Evolutionary conservation across 345 rosid species (phyloP), one percentile per base, ranked within the genome.

Genomic region (Crucihimalaya himalaica): DNA sequence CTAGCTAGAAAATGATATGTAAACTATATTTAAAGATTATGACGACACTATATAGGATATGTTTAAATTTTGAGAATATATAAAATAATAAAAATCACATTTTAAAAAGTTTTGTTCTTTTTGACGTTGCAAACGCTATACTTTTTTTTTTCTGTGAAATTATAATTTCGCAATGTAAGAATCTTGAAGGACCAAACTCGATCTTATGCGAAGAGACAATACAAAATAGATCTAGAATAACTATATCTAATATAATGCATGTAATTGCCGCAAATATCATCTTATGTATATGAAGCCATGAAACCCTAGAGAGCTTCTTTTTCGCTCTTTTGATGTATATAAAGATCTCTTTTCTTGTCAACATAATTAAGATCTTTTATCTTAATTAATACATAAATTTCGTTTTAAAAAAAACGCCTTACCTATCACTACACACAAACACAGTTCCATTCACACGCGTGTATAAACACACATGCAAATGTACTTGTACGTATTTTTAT

Each of bases 221-320:
- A 58, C 37, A 47, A 32, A 58, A 32, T 31, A 31, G 16, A 69
- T 2, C 3, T 10, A 23, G 23, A 53, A 31, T 6, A 29, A 42
- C 47, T 57, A 65, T 66, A 29, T 18, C 5, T 31, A 40, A 53
- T 12, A n/a, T 23, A 34, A 15, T 62, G 47, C 54, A 23, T 16
- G 40, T 16, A 71, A 21, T 13, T 45, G 48, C 43, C 13, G 25
- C 39, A 62, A 67, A 62, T 23, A 29, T 61, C 35, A 51, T 35
- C 16, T 56, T 52, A 52, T 23, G 37, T 23, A 52, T 53, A 37
- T 29, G 45, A 46, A 70, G 23, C 13, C 52, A 54, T 45, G 74
- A 69, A 76, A 63, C 75, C 70, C 70, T 76, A 76, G 63, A 45
- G 59, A 53, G 63, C 55, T 75, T 51, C 55, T 51, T 47, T 66